Conservation (phyloP, 345 rosid species). For the Sonneratia alba region DNA sequence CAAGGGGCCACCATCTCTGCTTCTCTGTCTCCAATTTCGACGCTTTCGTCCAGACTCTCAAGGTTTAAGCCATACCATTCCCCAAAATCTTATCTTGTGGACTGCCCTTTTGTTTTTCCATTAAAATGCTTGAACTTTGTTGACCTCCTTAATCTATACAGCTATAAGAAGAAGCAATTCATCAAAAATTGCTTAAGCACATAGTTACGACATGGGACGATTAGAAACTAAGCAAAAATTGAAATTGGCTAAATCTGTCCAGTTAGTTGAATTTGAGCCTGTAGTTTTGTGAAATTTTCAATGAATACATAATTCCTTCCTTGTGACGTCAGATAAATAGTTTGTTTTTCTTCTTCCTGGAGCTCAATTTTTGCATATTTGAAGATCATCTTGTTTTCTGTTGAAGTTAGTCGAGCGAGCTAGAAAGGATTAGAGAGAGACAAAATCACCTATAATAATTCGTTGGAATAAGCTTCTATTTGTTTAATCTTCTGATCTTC, state of each 20-base stretch:
- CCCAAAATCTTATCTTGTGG: not conserved
- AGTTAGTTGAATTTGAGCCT: not conserved
- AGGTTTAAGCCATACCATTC: constrained; percentile 25
- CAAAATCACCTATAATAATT: not conserved
- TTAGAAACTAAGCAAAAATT: not conserved
- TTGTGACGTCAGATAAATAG: not conserved
- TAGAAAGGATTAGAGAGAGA: not conserved
- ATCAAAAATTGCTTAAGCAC: too few species aligned
- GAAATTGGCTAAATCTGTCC: not conserved
- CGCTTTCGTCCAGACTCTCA: constrained; percentile 48
- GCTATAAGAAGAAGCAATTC: not conserved
- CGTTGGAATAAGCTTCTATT: not conserved
- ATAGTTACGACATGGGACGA: too few species aligned
- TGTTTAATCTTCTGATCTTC: not conserved
- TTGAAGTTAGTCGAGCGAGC: not conserved
- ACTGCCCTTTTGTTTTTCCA: not conserved
- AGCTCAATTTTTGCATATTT: not conserved
- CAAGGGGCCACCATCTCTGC: constrained; percentile 76
- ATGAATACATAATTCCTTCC: not conserved
- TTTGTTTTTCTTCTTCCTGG: not conserved
- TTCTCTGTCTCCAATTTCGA: constrained; percentile 71
- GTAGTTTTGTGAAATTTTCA: not conserved
- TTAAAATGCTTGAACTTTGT: not conserved
- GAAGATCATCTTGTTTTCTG: not conserved
- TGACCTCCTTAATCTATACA: not conserved